phyloP scores from a whole-genome alignment of 2,329 filamentous ascomycete species.

The Fusarium luffae region DNA sequence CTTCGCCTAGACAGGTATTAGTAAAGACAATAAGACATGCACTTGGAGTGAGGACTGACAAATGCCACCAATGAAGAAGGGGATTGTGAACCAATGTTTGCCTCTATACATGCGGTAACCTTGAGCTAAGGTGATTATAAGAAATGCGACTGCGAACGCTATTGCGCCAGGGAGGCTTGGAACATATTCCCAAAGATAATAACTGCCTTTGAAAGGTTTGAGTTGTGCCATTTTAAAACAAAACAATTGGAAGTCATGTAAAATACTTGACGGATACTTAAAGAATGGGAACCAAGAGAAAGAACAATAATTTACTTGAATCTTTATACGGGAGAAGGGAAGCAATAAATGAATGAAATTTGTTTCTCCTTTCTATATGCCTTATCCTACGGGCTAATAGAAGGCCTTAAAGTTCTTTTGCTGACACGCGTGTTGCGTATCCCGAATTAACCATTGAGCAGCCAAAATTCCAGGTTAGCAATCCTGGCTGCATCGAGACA shows the following conservation, averaged over 20 bases:
- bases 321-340: not conserved
- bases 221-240: slow-evolving; percentile 13
- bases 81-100: slow-evolving; percentile 61
- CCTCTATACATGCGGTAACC: slow-evolving; percentile 54
- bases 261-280: no score
- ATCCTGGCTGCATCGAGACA: not conserved
- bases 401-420: accelerated
- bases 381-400: not conserved
- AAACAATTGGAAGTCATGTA: no score
- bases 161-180: slow-evolving; percentile 59
- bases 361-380: not conserved
- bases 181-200: slow-evolving; percentile 46
- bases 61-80: slow-evolving; percentile 57
- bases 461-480: not conserved
- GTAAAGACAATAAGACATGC: accelerated
- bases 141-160: slow-evolving; percentile 56
- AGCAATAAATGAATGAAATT: accelerated
- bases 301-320: no score
- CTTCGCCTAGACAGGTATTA: slow-evolving; percentile 6
- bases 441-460: not conserved
- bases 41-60: slow-evolving; percentile 49
- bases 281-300: no score
- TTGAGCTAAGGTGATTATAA: slow-evolving; percentile 56
- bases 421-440: slow-evolving; percentile 37
- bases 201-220: slow-evolving; percentile 4